Percentiles rank a stretch among this genome's conserved stretches.
These are phyloP conservation scores for Xanthoceras sorbifolium DNA, from an alignment of 345 rosid genomes.

Conservation along the genomic window DNA sequence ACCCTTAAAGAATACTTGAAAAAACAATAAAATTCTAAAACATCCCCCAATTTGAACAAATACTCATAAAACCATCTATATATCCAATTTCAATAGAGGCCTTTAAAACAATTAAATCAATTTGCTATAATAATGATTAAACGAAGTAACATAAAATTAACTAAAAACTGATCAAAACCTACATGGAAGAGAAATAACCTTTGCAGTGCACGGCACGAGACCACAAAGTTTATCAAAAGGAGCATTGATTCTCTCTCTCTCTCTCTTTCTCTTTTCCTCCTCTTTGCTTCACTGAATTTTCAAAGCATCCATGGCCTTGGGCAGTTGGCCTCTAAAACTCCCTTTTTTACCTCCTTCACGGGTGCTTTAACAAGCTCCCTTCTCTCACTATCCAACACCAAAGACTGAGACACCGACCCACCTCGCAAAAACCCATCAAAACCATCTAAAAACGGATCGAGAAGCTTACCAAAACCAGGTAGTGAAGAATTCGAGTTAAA, in stretches of 20 bases:
- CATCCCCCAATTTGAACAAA: not conserved
- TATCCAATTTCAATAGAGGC: not conserved
- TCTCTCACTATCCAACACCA: conserved; percentile 55
- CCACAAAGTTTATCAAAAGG: conserved; percentile 64
- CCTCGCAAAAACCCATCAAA: conserved; percentile 29
- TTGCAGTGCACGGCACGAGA: conserved; percentile 55
- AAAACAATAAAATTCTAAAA: not conserved
- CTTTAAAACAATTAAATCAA: conserved; percentile 11
- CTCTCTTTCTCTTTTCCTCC: too few species aligned
- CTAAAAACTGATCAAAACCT: not conserved
- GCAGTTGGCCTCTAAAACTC: conserved; percentile 44
- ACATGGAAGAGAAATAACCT: conserved; percentile 38
- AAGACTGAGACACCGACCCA: conserved; percentile 42
- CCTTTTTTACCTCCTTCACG: conserved; percentile 47
- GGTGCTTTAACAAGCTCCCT: conserved; percentile 65
- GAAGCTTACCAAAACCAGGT: too few species aligned
- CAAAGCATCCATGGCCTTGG: conserved; percentile 56
- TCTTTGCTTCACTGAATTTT: conserved; percentile 77
- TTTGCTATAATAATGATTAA: too few species aligned
- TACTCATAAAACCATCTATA: not conserved
- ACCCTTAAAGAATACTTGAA: not conserved
- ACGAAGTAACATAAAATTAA: not conserved
- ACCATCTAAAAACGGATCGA: conserved; percentile 39
- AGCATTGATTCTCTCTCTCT: conserved; percentile 73
- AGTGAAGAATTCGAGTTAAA: conserved; percentile 31